phyloP scores from a whole-genome alignment of 345 rosid genomes.

The Carallia brachiata region DNA sequence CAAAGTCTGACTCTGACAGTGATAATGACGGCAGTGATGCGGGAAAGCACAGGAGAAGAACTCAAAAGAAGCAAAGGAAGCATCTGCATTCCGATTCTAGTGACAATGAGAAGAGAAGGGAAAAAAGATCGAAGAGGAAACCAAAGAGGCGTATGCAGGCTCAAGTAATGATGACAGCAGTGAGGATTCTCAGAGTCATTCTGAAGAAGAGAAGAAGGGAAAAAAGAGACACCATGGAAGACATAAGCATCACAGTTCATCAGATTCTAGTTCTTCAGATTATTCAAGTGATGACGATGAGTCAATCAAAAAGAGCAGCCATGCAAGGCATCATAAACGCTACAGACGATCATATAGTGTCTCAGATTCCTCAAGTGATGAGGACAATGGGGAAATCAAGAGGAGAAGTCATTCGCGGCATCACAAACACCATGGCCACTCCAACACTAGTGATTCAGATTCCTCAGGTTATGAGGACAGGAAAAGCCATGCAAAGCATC shows the following conservation, averaged over 20 bases:
- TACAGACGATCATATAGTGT: constrained; percentile 19
- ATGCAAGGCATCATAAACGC: constrained; percentile 27
- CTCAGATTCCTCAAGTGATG: constrained; percentile 34
- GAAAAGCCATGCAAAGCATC: constrained; percentile 24
- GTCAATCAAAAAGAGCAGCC: constrained; percentile 29
- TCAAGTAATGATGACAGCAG: constrained; percentile 40
- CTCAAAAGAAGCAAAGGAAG: constrained; percentile 59
- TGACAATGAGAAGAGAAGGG: constrained; percentile 51
- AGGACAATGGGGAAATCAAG: constrained; percentile 25
- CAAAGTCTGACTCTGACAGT: constrained; percentile 44
- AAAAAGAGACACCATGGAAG: constrained; percentile 44
- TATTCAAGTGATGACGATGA: constrained; percentile 39
- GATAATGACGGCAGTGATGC: constrained; percentile 44
- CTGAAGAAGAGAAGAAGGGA: constrained; percentile 50
- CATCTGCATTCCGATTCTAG: constrained; percentile 44
- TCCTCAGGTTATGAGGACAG: constrained; percentile 27
- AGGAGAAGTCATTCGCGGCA: constrained; percentile 36
- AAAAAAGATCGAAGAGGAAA: constrained; percentile 50
- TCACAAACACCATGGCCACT: constrained; percentile 31
- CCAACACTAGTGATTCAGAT: constrained; percentile 5
- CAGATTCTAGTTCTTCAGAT: constrained; percentile 33
- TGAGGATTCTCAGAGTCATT: constrained; percentile 40
- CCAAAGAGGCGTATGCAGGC: constrained; percentile 42
- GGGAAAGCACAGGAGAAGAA: constrained; percentile 49
- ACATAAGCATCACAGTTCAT: constrained; percentile 39